phyloP scores from a whole-genome alignment of 2,329 filamentous ascomycete genomes.

The Westerdykella ornata region DNA sequence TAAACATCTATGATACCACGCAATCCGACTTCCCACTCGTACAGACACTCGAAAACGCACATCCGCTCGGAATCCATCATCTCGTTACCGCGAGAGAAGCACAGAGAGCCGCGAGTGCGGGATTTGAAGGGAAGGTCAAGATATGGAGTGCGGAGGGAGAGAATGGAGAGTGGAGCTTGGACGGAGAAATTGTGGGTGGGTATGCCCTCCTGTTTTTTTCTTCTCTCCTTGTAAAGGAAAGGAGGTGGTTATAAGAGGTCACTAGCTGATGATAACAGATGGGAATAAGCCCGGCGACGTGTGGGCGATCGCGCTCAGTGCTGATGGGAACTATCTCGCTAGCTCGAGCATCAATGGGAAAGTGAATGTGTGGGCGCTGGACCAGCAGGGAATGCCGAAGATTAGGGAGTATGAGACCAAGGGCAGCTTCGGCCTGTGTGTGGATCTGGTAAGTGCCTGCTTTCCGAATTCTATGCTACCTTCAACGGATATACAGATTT shows the following conservation, averaged over 20 bases:
- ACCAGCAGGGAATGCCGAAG: constrained; percentile 51
- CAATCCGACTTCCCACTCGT: constrained; percentile 65
- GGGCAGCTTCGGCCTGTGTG: constrained; percentile 81
- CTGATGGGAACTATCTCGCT: constrained; percentile 78
- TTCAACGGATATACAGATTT: background rate
- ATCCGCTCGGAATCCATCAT: constrained; percentile 89
- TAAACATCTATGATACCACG: constrained; percentile 72
- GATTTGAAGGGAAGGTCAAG: constrained; percentile 83
- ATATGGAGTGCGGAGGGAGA: constrained; percentile 61
- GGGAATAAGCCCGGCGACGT: constrained; percentile 60
- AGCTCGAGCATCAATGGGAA: constrained; percentile 80
- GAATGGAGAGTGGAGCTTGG: constrained; percentile 49
- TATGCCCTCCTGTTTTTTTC: constrained; percentile 14
- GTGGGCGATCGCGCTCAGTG: constrained; percentile 83
- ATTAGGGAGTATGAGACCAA: constrained; percentile 85
- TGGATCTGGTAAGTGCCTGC: constrained; percentile 58
- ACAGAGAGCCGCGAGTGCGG: constrained; percentile 68
- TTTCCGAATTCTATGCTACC: background rate
- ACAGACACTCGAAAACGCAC: constrained; percentile 72
- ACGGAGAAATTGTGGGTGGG: constrained; percentile 41
- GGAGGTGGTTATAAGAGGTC: background rate
- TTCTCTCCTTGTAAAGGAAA: constrained; percentile 3
- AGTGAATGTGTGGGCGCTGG: constrained; percentile 77
- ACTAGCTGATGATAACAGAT: constrained; percentile 28
- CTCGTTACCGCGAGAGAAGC: constrained; percentile 65